phyloP scores from a whole-genome alignment of 2,329 filamentous ascomycete species.

The Ustulina deusta region DNA sequence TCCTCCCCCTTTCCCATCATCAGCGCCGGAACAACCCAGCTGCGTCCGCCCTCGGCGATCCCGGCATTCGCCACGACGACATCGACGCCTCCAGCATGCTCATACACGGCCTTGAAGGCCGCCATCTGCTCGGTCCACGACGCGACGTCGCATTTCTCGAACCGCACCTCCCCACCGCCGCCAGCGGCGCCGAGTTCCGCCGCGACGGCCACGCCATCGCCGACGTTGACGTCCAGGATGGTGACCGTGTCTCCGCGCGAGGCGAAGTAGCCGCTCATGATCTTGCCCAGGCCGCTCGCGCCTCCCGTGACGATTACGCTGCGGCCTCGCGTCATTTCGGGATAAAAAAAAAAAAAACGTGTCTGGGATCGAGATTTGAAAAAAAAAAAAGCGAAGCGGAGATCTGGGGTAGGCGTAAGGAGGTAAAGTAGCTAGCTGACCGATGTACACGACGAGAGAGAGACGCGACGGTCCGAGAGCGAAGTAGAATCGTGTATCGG shows the following conservation, averaged over 20 bases:
- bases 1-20: too few species aligned
- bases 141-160: constrained; percentile 54
- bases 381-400: background rate
- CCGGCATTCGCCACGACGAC: constrained; percentile 64
- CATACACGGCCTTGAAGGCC: constrained; percentile 52
- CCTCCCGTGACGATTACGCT: constrained; percentile 53
- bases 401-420: too few species aligned
- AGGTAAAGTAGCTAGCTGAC: background rate
- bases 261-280: constrained; percentile 53
- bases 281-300: constrained; percentile 53
- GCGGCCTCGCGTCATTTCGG: background rate
- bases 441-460: background rate
- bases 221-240: constrained; percentile 52
- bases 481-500: too few species aligned
- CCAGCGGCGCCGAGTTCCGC: constrained; percentile 42
- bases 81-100: constrained; percentile 55
- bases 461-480: background rate
- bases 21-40: constrained; percentile 48
- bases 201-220: constrained; percentile 44
- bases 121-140: constrained; percentile 54
- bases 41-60: constrained; percentile 53
- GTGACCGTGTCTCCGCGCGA: constrained; percentile 50
- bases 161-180: constrained; percentile 41
- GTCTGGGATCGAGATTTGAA: background rate
- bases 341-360: background rate